Evolutionary conservation across 176 grass and related monocot species (phyloP).

Genomic region (Oryza coarctata): DNA sequence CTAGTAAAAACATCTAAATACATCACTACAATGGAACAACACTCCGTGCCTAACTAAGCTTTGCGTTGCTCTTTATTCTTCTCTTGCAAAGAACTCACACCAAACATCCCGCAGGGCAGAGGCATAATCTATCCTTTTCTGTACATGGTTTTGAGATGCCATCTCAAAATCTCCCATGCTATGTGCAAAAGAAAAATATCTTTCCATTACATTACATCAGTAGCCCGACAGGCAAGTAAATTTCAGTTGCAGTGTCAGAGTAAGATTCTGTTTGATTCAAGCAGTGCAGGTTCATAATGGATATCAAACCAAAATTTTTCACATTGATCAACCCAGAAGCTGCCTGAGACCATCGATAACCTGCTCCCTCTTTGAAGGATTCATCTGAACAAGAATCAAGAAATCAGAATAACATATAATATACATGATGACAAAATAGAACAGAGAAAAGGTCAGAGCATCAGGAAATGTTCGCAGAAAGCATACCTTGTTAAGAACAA

Average conservation of each 20-base stretch:
- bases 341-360: constrained; percentile 66
- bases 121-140: neutral
- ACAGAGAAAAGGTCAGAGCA: neutral
- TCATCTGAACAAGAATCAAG: constrained; percentile 60
- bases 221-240: neutral
- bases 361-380: constrained; percentile 63
- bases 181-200: constrained; percentile 34
- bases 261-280: neutral
- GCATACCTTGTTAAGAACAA: constrained; percentile 78
- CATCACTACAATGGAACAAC: constrained; percentile 17
- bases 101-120: constrained; percentile 3
- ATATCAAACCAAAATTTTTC: neutral
- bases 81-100: constrained; percentile 24
- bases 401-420: constrained; percentile 33
- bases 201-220: neutral
- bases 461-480: neutral
- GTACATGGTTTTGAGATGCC: neutral
- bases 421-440: neutral
- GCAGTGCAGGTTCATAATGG: neutral
- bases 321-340: constrained; percentile 53
- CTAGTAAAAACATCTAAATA: constrained; percentile 36
- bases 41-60: neutral
- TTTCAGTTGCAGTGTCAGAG: neutral
- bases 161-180: neutral
- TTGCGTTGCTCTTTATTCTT: constrained; percentile 13